Conservation (phyloP, 768 basidiomycete species). For the Epithele typhae region DNA sequence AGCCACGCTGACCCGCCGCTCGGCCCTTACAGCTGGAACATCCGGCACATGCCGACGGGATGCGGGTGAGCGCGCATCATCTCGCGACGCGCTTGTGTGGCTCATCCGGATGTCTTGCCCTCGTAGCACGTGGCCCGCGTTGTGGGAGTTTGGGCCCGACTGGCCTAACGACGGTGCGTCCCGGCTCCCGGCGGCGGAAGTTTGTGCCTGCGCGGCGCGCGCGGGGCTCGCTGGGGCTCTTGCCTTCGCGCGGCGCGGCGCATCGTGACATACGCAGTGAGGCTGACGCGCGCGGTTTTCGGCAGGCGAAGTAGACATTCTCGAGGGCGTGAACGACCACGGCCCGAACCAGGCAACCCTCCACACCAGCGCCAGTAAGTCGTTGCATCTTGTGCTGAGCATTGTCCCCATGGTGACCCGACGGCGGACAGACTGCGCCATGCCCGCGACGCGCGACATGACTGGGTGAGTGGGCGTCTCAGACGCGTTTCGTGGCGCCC, state of each 20-base stretch:
- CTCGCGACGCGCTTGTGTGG: neutral
- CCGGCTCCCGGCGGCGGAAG: conserved; percentile 8
- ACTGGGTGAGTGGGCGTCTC: conserved; percentile 33
- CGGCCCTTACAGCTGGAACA: conserved; percentile 38
- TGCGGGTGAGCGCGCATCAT: conserved; percentile 38
- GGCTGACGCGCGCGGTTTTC: conserved; percentile 10
- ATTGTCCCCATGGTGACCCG: conserved; percentile 1
- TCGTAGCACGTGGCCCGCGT: conserved; percentile 42
- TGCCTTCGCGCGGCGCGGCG: too few relatives aligned
- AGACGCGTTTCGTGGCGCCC: neutral
- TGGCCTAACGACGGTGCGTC: conserved; percentile 43
- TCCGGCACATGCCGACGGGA: conserved; percentile 56
- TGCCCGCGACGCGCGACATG: conserved; percentile 42
- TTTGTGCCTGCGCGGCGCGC: neutral
- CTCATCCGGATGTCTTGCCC: conserved; percentile 3
- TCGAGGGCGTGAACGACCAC: conserved; percentile 56
- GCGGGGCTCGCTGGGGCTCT: too few relatives aligned
- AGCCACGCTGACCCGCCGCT: neutral
- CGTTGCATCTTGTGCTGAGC: conserved; percentile 16
- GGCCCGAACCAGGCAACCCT: conserved; percentile 46
- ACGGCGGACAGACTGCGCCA: conserved; percentile 37
- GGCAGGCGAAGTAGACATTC: conserved; percentile 50
- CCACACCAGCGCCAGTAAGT: conserved; percentile 48
- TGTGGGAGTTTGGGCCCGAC: conserved; percentile 44
- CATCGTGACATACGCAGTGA: too few relatives aligned